Percentiles rank a stretch among this genome's conserved stretches.
Conservation (phyloP, 305 asterid genomes). For the Fraxinus xanthoxyloides region DNA sequence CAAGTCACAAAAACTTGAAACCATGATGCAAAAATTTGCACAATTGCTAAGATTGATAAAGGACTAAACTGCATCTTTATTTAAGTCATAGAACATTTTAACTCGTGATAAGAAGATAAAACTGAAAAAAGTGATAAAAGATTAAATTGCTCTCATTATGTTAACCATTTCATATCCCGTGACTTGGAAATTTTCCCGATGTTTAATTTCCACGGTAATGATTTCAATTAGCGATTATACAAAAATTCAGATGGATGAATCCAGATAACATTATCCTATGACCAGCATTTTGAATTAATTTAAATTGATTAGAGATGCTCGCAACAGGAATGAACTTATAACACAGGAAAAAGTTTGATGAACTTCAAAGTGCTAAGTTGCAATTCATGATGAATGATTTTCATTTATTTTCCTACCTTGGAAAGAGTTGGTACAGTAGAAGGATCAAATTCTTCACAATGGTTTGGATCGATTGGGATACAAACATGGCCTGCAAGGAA, state of each 20-base stretch:
- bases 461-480: conserved; percentile 82
- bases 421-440: conserved; percentile 82
- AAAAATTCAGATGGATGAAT: not conserved
- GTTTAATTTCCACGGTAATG: not conserved
- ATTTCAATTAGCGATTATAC: not conserved
- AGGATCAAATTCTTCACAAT: conserved; percentile 87
- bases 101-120: not conserved
- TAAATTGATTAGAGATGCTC: not conserved
- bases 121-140: not conserved
- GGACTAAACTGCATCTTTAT: not conserved
- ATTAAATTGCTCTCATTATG: not conserved
- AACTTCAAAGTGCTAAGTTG: not conserved
- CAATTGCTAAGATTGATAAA: not conserved
- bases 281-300: not conserved
- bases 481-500: conserved; percentile 74
- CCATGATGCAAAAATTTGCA: not conserved
- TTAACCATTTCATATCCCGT: not conserved
- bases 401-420: conserved; percentile 37
- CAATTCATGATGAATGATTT: not conserved
- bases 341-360: not conserved
- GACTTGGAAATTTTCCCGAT: not conserved
- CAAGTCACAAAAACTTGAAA: conserved; percentile 11
- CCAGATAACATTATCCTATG: not conserved
- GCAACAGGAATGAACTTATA: not conserved
- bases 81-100: not conserved